Evolutionary conservation across 2,329 filamentous ascomycete genomes (phyloP), one percentile per base, ranked within the genome.

Genomic region (Aspergillus brunneoviolaceus): DNA sequence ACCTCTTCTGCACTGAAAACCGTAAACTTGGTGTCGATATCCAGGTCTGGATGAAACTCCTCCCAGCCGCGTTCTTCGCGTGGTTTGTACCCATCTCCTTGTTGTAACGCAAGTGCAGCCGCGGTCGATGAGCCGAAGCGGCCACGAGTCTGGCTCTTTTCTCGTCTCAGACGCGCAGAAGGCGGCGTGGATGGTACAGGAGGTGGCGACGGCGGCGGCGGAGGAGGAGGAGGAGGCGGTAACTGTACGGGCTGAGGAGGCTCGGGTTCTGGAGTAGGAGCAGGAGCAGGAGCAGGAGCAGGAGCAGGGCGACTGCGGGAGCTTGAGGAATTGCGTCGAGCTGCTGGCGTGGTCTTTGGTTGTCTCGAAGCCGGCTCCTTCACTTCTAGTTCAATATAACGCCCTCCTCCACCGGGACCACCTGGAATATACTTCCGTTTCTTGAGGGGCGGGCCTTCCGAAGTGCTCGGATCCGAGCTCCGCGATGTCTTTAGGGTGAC

Each of bases 61-160:
- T 97, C 93, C 92, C 94, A 99, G 55, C 92, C 91, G 63, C 94
- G 88, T 79, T 99, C 95, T 78, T 99, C 95, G 71, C 95, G 85
- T 33, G 95, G 95, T 75, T 99, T 99, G 78, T 98, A 98, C 54
- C 94, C 93, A 80, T 98, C 95, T 69, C 88, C 93, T 72, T 96
- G 92, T 67, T 92, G 91, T 60, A 95, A 89, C 5, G 92, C 92
- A 54, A 93, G 91, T 25, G 93, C 91, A 29, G 92, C 92, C 12
- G 94, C 92, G n/a, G 89, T 79, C 31, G 86, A 92, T 50, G 91
- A 94, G 69, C 89, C 92, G 76, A 90, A 96, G 65, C 90, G 85
- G 74, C 90, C 90, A 68, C 83, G 81, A 53, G 68, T 74, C 62
- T 76, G 74, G 55, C 71, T 77, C 65, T 76, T 78, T 42, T 78